Percentiles rank a stretch among this genome's conserved stretches.
Evolutionary conservation across 345 rosid species (phyloP).

Genomic region (Pugionium dolabratum): DNA sequence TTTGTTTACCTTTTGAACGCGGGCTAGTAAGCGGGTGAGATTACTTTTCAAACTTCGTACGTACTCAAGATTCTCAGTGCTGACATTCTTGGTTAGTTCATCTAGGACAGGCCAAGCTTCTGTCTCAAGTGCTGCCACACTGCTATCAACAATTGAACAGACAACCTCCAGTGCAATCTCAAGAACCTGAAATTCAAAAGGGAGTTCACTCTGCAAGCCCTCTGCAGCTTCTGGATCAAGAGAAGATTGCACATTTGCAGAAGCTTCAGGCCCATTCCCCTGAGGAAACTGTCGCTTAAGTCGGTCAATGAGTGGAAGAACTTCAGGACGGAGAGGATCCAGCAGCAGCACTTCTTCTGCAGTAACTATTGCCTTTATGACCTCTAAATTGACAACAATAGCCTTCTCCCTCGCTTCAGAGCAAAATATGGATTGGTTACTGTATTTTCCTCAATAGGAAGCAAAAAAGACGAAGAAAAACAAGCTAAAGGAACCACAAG

Average conservation of each 20-base stretch:
- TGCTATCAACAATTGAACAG: conserved; percentile 64
- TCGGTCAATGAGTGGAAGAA: conserved; percentile 74
- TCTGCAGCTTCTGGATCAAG: conserved; percentile 72
- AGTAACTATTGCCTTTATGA: conserved; percentile 74
- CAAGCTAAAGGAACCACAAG: conserved; percentile 2
- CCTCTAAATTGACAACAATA: conserved; percentile 86
- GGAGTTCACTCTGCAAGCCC: conserved; percentile 80
- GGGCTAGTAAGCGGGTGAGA: conserved; percentile 86
- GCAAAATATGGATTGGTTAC: conserved; percentile 1
- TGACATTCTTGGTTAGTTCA: conserved; percentile 85
- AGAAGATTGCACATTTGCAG: conserved; percentile 49
- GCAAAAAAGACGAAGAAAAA: background rate
- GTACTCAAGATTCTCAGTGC: conserved; percentile 89
- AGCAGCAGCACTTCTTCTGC: conserved; percentile 80
- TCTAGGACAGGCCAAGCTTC: conserved; percentile 89
- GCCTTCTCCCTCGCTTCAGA: conserved; percentile 81
- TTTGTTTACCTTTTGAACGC: conserved; percentile 77
- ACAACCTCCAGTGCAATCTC: conserved; percentile 91
- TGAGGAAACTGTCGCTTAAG: conserved; percentile 71
- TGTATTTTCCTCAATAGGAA: background rate
- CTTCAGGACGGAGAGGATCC: conserved; percentile 77
- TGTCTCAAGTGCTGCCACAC: conserved; percentile 69
- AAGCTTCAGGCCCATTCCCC: conserved; percentile 43
- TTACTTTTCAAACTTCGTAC: conserved; percentile 89
- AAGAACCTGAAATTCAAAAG: conserved; percentile 92